phyloP scores from a whole-genome alignment of 2,329 filamentous ascomycete species.

The Colletotrichum higginsianum region DNA sequence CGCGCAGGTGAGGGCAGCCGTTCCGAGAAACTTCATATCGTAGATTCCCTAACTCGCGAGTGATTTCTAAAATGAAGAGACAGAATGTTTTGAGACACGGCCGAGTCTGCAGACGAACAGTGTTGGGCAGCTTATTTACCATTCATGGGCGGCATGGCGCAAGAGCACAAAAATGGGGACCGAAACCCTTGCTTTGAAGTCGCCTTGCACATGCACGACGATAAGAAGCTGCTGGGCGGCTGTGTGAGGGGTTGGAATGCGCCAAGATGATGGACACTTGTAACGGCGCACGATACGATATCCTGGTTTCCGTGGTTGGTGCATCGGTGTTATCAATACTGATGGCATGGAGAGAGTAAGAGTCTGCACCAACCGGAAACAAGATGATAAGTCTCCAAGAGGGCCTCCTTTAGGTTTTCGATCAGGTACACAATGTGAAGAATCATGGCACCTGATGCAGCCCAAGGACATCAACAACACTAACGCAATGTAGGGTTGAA shows the following conservation, averaged over 20 bases:
- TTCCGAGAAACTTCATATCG: background rate
- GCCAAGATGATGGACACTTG: background rate
- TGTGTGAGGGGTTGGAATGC: background rate
- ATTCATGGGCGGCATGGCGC: constrained; percentile 9
- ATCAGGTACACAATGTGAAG: no score
- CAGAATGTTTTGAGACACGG: background rate
- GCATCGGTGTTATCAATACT: background rate
- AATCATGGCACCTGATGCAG: no score
- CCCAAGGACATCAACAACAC: no score
- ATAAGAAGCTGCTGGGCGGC: background rate
- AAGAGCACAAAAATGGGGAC: background rate
- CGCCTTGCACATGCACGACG: background rate
- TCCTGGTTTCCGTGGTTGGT: background rate
- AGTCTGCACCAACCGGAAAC: no score
- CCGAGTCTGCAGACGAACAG: background rate
- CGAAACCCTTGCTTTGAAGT: background rate
- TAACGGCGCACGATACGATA: background rate
- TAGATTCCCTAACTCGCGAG: no score
- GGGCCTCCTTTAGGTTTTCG: no score
- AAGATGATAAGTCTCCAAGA: no score
- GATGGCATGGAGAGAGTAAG: no score
- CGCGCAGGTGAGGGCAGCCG: background rate
- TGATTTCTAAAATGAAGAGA: background rate
- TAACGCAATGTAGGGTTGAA: no score
- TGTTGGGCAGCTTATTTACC: background rate